Conservation (phyloP, 2,329 filamentous ascomycete species). For the Colletotrichum paranaense region DNA sequence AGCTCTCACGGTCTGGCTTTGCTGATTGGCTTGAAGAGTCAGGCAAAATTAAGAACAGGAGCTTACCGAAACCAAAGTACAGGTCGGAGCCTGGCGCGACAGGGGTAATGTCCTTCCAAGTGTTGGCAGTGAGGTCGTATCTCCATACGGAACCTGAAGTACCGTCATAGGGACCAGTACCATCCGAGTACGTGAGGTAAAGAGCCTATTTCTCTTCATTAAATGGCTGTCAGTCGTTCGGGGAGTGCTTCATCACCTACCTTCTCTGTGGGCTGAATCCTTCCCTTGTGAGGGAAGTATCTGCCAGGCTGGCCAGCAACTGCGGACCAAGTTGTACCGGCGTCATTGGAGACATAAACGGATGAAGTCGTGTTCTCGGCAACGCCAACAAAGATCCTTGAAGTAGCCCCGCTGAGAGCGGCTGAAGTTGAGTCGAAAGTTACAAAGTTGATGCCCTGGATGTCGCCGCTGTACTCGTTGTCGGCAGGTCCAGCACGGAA, state of each 20-base stretch:
- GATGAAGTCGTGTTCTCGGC: slow-evolving; percentile 64
- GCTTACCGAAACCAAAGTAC: slow-evolving; percentile 63
- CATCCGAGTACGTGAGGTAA: slow-evolving; percentile 67
- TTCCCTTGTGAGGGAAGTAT: slow-evolving; percentile 66
- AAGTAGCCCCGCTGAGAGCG: slow-evolving; percentile 58
- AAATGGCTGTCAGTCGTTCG: slow-evolving; percentile 66
- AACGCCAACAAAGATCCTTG: slow-evolving; percentile 67
- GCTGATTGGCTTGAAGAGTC: no score
- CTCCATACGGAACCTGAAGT: slow-evolving; percentile 63
- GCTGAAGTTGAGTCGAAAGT: slow-evolving; percentile 66
- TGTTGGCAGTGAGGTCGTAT: slow-evolving; percentile 60
- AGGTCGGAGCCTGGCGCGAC: slow-evolving; percentile 55
- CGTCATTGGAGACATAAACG: slow-evolving; percentile 65
- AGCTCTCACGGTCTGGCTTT: no score
- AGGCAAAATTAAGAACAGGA: no score
- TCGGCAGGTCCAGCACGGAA: slow-evolving; percentile 58
- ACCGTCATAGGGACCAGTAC: slow-evolving; percentile 68
- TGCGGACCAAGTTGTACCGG: slow-evolving; percentile 63
- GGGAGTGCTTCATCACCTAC: slow-evolving; percentile 64
- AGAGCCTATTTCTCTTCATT: slow-evolving; percentile 53
- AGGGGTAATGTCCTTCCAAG: slow-evolving; percentile 69
- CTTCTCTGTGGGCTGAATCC: slow-evolving; percentile 62
- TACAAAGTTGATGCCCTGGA: slow-evolving; percentile 61
- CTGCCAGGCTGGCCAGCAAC: slow-evolving; percentile 60
- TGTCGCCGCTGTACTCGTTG: slow-evolving; percentile 55